Evolutionary conservation across 1,284 basidiomycete species (phyloP).

Genomic region (Microbotryomycetes sp.): DNA sequence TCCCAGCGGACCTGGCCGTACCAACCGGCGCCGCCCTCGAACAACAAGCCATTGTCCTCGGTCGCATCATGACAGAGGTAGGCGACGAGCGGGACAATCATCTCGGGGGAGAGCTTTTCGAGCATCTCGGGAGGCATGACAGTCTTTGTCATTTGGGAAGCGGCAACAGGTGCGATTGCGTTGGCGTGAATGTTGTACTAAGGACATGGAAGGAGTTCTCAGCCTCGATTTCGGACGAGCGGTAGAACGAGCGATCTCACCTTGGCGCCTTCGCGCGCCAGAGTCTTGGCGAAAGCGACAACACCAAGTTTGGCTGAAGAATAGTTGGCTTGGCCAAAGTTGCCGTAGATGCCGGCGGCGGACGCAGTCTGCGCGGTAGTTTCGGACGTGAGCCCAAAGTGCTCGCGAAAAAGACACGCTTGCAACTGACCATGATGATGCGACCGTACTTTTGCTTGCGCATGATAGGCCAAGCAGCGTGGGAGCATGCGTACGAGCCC

Average conservation of each 20-base stretch:
- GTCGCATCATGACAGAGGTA: conserved; percentile 43
- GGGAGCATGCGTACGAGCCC: conserved; percentile 89
- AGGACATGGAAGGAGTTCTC: not conserved
- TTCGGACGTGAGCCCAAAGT: not conserved
- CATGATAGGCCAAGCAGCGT: conserved; percentile 95
- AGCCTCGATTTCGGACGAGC: conserved; percentile 45
- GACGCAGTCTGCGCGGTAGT: conserved; percentile 62
- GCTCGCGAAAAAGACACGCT: not conserved
- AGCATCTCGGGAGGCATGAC: conserved; percentile 97
- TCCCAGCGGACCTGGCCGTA: conserved; percentile 91
- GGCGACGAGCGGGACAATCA: conserved; percentile 84
- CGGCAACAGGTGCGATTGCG: conserved; percentile 77
- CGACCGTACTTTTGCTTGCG: conserved; percentile 72
- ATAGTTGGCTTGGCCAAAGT: conserved; percentile 91
- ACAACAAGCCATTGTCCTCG: conserved; percentile 77
- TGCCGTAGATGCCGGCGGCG: conserved; percentile 78
- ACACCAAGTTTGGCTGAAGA: conserved; percentile 66
- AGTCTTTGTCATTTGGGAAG: conserved; percentile 39
- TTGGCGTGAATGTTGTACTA: conserved; percentile 84
- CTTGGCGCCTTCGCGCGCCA: conserved; percentile 52
- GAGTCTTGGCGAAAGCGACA: conserved; percentile 81
- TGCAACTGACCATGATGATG: conserved; percentile 61
- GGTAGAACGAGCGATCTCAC: conserved; percentile 2
- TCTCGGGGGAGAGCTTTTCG: conserved; percentile 84
- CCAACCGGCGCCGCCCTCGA: conserved; percentile 92